phyloP scores from a whole-genome alignment of 306 rosid genomes.

The Begonia masoniana region DNA sequence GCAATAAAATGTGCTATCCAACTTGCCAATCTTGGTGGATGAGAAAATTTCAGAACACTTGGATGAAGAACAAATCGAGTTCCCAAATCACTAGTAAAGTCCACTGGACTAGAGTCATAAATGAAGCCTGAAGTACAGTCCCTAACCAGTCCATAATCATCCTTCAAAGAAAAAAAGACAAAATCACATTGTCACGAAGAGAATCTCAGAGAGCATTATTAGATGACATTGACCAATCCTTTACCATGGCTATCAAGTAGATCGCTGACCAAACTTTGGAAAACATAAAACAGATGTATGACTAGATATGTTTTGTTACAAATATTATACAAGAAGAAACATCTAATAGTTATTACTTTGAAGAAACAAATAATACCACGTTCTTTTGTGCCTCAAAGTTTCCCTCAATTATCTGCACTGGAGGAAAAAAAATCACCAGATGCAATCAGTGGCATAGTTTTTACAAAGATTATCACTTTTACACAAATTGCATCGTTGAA shows the following conservation, averaged over 20 bases:
- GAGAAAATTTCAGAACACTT: conserved; percentile 54
- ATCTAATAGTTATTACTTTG: too few relatives aligned
- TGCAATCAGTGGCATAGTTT: background rate
- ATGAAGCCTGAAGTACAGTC: conserved; percentile 76
- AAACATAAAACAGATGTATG: too few relatives aligned
- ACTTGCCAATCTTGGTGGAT: conserved; percentile 65
- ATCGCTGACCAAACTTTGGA: too few relatives aligned
- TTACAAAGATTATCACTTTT: background rate
- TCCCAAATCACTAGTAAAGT: conserved; percentile 91
- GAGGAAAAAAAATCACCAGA: background rate
- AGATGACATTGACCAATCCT: too few relatives aligned
- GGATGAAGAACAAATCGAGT: conserved; percentile 77
- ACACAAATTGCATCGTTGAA: background rate
- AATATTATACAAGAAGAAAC: too few relatives aligned
- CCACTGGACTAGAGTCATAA: conserved; percentile 94
- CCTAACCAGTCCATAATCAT: conserved; percentile 60
- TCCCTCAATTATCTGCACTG: conserved; percentile 66
- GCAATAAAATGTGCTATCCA: conserved; percentile 71
- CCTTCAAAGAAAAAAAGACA: conserved; percentile 19
- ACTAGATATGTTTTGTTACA: too few relatives aligned
- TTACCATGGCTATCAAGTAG: too few relatives aligned
- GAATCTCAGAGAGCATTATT: background rate
- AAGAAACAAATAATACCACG: conserved; percentile 30
- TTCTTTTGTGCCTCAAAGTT: conserved; percentile 32
- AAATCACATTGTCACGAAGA: background rate